Evolutionary conservation across 106 monocot genomes (phyloP).

Genomic region (Dendrobium huoshanense): DNA sequence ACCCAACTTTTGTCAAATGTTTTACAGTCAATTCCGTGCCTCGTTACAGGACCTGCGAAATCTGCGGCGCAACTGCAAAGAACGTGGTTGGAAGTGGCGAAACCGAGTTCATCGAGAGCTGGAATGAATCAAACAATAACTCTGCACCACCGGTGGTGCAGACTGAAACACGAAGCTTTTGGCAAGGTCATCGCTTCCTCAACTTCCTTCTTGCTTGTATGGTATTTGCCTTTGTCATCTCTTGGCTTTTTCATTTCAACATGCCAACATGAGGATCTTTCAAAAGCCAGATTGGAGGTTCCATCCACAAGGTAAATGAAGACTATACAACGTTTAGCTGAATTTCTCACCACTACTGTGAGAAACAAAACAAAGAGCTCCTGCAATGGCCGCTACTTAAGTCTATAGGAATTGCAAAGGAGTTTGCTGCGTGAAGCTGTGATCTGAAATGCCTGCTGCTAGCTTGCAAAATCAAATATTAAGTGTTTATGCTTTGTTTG

Average conservation of each 20-base stretch:
- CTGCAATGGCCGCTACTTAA: neutral
- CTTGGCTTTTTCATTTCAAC: constrained; percentile 63
- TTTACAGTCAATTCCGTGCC: neutral
- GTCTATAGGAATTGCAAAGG: neutral
- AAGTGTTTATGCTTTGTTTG: constrained; percentile 2
- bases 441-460: neutral
- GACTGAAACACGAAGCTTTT: constrained; percentile 35
- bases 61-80: constrained; percentile 44
- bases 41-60: constrained; percentile 45
- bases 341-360: too few species aligned
- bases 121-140: constrained; percentile 23
- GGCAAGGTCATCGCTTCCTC: constrained; percentile 52
- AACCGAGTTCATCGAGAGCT: constrained; percentile 30
- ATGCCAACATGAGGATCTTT: constrained; percentile 22
- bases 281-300: neutral
- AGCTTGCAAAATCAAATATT: neutral
- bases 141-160: neutral
- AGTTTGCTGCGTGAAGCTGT: neutral
- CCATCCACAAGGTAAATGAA: too few species aligned
- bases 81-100: constrained; percentile 31
- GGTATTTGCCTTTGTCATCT: constrained; percentile 51
- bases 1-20: too few species aligned
- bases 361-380: neutral
- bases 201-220: constrained; percentile 55
- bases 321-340: too few species aligned